Conservation (phyloP, 345 rosid species). For the Gossypium thurberi region DNA sequence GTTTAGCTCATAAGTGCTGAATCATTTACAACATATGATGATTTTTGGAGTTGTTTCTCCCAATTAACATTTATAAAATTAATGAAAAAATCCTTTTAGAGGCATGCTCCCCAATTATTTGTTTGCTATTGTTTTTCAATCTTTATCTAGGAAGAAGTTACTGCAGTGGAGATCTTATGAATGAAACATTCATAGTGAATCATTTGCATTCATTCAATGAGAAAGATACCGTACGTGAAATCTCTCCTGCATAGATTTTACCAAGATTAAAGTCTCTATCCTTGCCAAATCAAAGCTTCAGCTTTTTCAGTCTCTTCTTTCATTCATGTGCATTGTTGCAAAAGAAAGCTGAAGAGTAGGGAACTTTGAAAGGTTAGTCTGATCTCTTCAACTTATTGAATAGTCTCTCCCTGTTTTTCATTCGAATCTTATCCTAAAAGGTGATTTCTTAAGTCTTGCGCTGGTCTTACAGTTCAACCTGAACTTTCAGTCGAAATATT, state of each 20-base stretch:
- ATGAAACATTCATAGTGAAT: not conserved
- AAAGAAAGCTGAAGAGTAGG: too few relatives aligned
- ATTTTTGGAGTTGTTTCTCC: not conserved
- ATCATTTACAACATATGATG: not conserved
- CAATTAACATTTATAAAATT: not conserved
- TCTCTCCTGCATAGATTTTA: not conserved
- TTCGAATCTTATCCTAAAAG: too few relatives aligned
- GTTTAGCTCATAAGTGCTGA: not conserved
- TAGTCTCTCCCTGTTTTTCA: not conserved
- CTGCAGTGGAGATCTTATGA: not conserved
- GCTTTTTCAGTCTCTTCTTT: too few relatives aligned
- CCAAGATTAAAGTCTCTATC: not conserved
- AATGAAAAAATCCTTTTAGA: not conserved
- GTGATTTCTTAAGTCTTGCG: not conserved
- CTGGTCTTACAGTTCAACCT: not conserved
- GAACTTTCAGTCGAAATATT: not conserved
- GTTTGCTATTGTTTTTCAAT: not conserved
- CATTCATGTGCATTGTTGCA: too few relatives aligned
- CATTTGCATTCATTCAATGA: not conserved
- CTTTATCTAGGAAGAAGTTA: not conserved
- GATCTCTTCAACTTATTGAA: not conserved
- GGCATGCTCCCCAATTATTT: not conserved
- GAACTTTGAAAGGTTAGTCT: not conserved
- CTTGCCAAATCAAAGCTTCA: not conserved
- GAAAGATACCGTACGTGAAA: not conserved